phyloP scores from a whole-genome alignment of 75 land plant genomes.

The Sequoiadendron giganteum region DNA sequence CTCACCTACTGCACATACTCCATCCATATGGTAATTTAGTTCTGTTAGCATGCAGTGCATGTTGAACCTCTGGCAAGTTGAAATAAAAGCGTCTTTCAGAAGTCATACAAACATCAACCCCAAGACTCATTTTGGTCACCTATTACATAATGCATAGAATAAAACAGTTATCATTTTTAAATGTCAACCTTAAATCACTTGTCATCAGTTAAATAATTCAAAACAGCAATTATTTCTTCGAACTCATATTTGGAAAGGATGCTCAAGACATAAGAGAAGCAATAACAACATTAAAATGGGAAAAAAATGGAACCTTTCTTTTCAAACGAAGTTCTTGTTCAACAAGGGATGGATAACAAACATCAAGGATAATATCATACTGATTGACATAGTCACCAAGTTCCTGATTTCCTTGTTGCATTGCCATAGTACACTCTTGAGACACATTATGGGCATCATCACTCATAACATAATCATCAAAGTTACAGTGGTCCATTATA shows the following conservation, averaged over 20 bases:
- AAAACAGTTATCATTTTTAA: not conserved
- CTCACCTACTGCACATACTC: constrained; percentile 89
- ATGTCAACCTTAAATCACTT: not conserved
- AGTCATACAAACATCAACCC: constrained; percentile 84
- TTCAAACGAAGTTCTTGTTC: constrained; percentile 67
- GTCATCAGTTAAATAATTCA: not conserved
- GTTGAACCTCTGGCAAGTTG: constrained; percentile 93
- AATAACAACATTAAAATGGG: not conserved
- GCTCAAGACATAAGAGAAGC: not conserved
- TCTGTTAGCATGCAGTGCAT: constrained; percentile 94
- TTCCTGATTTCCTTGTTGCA: constrained; percentile 39
- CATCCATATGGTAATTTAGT: constrained; percentile 77
- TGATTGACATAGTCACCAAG: constrained; percentile 70
- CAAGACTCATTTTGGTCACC: constrained; percentile 60
- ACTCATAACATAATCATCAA: constrained; percentile 43
- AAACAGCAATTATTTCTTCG: not conserved
- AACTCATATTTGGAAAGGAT: not conserved
- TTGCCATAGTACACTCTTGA: constrained; percentile 47
- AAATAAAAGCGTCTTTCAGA: constrained; percentile 76
- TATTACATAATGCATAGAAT: not conserved
- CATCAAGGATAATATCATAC: constrained; percentile 77
- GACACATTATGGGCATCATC: constrained; percentile 49
- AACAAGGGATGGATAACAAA: constrained; percentile 69
- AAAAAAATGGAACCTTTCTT: constrained; percentile 39
- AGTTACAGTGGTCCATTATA: constrained; percentile 66